Evolutionary conservation across 225 moss, liverwort and hornwort species (phyloP), one percentile per base, ranked within the genome.

Genomic region (Sphagnum tenellum): DNA sequence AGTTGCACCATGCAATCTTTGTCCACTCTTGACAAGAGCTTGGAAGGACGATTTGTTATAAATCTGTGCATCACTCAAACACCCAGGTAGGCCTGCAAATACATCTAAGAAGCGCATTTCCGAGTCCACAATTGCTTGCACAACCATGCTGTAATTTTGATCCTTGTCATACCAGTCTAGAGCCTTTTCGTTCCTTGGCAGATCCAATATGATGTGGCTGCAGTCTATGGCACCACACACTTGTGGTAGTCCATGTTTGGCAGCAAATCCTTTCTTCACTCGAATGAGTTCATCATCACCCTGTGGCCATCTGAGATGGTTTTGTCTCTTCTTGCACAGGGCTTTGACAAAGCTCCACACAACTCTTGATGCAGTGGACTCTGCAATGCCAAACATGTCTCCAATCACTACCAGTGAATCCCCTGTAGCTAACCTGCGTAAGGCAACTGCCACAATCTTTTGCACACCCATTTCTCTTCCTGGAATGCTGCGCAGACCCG

Each of bases 81-180:
- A 65, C 10, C 71, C 67, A n/a, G 69, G 75, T 52, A 66, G 76
- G 5, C 76, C 72, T 12, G 72, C 72, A 8, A 72, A 60, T 8
- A 76, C 57, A 57, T 80, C 72, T 3, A 63, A 9, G 60, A 80
- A 80, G 13, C 63, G 49, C 46, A 62, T 56, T 12, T 76, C 67
- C 4, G 60, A 45, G 46, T 76, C 76, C 12, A 76, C 73, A 49
- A 80, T 67, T 12, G 76, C 76, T 45, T 80, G 70, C 62, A 80
- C 63, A 11, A 73, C 65, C 49, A 80, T 62, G 29, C 63, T 69
- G 47, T 66, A 60, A 49, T 76, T 66, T 7, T 75, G 66, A 46
- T 76, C 56, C 52, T 57, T 51, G 59, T 76, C 73, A 46, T 50
- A 74, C 47, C 57, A 78, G 12, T 65, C 67, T 2, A 45, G 49